A percentile compares a stretch with the other conserved stretches of the same genome.
These are phyloP conservation scores for Endothia cerciana DNA, from an alignment of 2,329 filamentous ascomycete genomes.

Conservation along the genomic window DNA sequence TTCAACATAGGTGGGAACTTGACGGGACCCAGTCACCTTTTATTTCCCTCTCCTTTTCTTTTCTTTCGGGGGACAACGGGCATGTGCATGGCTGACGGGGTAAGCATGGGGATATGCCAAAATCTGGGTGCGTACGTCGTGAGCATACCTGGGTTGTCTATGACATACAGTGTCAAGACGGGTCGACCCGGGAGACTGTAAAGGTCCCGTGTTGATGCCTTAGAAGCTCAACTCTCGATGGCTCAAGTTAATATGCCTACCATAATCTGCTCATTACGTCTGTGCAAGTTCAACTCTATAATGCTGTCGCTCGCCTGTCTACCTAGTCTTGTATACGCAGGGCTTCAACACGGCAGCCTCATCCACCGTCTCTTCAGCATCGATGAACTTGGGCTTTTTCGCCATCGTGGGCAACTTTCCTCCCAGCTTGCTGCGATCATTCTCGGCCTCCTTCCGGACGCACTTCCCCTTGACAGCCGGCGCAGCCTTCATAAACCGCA, in stretches of 20 bases:
- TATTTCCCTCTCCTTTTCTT: not conserved
- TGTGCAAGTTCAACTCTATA: not conserved
- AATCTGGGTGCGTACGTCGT: constrained; percentile 3
- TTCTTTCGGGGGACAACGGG: constrained; percentile 5
- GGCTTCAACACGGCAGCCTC: constrained; percentile 79
- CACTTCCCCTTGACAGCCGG: constrained; percentile 77
- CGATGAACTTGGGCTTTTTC: constrained; percentile 61
- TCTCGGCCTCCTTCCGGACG: constrained; percentile 65
- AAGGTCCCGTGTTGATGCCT: constrained; percentile 7
- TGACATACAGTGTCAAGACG: constrained; percentile 4
- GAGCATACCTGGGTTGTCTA: constrained; percentile 14
- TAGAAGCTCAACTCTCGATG: constrained; percentile 6
- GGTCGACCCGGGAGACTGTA: not conserved
- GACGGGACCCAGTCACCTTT: constrained; percentile 7
- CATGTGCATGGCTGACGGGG: constrained; percentile 27
- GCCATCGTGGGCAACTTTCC: constrained; percentile 34
- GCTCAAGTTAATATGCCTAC: not conserved
- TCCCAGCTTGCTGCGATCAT: constrained; percentile 41
- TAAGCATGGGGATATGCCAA: constrained; percentile 11
- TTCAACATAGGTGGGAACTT: constrained; percentile 17
- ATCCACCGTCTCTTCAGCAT: constrained; percentile 63
- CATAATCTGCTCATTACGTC: not conserved
- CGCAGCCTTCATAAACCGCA: constrained; percentile 89
- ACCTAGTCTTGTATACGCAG: constrained; percentile 92
- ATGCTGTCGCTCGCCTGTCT: constrained; percentile 31